Evolutionary conservation across 139 green algal species (phyloP).

Genomic region (Chlorokybus atmophyticus): DNA sequence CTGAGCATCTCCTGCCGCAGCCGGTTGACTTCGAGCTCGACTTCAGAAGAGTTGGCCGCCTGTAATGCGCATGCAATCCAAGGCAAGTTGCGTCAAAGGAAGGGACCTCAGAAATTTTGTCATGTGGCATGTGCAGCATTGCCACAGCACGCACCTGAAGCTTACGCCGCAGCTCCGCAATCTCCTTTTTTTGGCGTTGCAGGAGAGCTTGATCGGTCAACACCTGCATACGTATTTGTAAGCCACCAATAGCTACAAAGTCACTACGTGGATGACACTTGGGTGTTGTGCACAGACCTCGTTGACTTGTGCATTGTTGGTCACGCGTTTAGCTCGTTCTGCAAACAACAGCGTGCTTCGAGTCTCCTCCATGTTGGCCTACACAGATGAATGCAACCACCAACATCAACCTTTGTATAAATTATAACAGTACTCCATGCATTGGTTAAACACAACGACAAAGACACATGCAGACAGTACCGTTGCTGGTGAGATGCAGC

Average conservation of each 20-base stretch:
- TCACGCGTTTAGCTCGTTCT: slow-evolving; percentile 76
- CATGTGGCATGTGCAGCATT: background rate
- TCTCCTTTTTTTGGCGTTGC: slow-evolving; percentile 81
- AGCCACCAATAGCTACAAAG: too few relatives aligned
- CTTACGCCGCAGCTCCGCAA: slow-evolving; percentile 42
- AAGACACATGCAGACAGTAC: too few relatives aligned
- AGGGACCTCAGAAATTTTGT: background rate
- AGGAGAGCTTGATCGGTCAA: slow-evolving; percentile 47
- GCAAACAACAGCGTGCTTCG: slow-evolving; percentile 86
- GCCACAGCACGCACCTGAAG: slow-evolving; percentile 14
- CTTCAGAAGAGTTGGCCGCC: slow-evolving; percentile 8
- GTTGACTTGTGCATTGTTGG: slow-evolving; percentile 55
- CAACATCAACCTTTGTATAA: too few relatives aligned
- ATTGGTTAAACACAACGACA: too few relatives aligned
- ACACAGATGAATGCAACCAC: slow-evolving; percentile 10
- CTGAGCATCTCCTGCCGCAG: slow-evolving; percentile 17
- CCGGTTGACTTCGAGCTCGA: slow-evolving; percentile 16
- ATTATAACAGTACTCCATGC: too few relatives aligned
- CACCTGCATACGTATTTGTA: slow-evolving; percentile 18
- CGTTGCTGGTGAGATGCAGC: slow-evolving; percentile 69
- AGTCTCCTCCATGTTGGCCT: slow-evolving; percentile 67
- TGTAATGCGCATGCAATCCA: background rate
- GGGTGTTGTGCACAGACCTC: too few relatives aligned
- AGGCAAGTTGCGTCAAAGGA: background rate
- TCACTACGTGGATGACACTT: too few relatives aligned